Percentiles rank a stretch among this genome's conserved stretches.
Evolutionary conservation across 192 early-diverging fungal species (phyloP).

Genomic region (Coemansia sp.): DNA sequence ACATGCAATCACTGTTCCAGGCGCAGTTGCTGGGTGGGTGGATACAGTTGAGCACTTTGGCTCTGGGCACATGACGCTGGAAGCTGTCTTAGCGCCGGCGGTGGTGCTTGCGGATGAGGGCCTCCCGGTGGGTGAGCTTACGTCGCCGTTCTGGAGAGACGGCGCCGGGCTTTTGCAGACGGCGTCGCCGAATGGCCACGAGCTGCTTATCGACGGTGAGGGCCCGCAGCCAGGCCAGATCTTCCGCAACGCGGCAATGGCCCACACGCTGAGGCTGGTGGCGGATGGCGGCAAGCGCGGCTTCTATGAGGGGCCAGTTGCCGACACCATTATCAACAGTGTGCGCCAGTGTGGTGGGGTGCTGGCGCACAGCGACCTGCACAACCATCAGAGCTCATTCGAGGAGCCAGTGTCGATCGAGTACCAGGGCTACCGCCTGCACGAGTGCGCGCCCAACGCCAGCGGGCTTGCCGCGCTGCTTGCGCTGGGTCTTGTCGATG

Average conservation of each 20-base stretch:
- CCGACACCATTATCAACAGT: slow-evolving; percentile 62
- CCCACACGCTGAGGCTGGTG: slow-evolving; percentile 36
- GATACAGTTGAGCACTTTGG: slow-evolving; percentile 67
- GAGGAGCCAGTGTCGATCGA: slow-evolving; percentile 63
- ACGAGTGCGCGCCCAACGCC: slow-evolving; percentile 77
- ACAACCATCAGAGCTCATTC: slow-evolving; percentile 52
- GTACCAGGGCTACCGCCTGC: slow-evolving; percentile 60
- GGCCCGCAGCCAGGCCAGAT: slow-evolving; percentile 62
- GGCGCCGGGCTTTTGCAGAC: slow-evolving; percentile 13
- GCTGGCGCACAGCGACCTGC: slow-evolving; percentile 67
- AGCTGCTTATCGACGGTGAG: slow-evolving; percentile 56
- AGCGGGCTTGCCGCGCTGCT: slow-evolving; percentile 71
- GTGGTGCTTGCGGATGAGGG: slow-evolving; percentile 70
- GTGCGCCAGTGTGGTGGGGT: slow-evolving; percentile 58
- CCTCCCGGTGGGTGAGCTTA: slow-evolving; percentile 58
- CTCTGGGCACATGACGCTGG: slow-evolving; percentile 57
- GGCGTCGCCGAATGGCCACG: slow-evolving; percentile 33
- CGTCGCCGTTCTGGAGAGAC: slow-evolving; percentile 47
- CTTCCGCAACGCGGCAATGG: slow-evolving; percentile 60
- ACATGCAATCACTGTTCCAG: slow-evolving; percentile 67
- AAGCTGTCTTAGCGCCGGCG: slow-evolving; percentile 64
- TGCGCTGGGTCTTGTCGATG: slow-evolving; percentile 66
- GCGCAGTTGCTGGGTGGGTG: slow-evolving; percentile 73
- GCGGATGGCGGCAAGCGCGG: slow-evolving; percentile 58
- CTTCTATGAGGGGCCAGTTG: slow-evolving; percentile 70